Conservation (phyloP, 2,329 filamentous ascomycete genomes). For the Fusarium nelsonii region DNA sequence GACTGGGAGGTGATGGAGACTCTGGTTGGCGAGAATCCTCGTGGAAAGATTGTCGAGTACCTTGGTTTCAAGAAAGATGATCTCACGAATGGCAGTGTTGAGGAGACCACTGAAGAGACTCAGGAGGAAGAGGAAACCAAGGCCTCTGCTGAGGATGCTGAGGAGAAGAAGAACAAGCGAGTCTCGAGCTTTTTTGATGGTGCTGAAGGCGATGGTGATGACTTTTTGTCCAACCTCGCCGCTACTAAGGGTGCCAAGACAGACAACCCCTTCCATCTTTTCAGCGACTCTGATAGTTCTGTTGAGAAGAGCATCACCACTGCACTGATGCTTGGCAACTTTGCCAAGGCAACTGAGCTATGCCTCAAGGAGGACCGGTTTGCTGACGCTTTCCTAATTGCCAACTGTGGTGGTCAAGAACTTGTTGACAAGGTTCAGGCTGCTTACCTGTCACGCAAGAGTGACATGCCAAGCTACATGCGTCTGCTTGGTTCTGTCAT, state of each 20-base stretch:
- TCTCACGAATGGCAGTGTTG: slow-evolving; percentile 62
- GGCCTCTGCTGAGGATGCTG: slow-evolving; percentile 48
- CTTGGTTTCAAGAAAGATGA: slow-evolving; percentile 84
- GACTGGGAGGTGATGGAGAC: slow-evolving; percentile 97
- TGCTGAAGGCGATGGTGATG: slow-evolving; percentile 75
- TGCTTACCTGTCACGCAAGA: slow-evolving; percentile 87
- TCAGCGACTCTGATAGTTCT: slow-evolving; percentile 83
- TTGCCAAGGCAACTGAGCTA: slow-evolving; percentile 88
- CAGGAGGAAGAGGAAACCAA: slow-evolving; percentile 42
- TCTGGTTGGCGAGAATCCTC: slow-evolving; percentile 85
- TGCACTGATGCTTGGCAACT: slow-evolving; percentile 89
- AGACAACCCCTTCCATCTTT: slow-evolving; percentile 92
- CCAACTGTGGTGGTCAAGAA: slow-evolving; percentile 93
- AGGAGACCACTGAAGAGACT: slow-evolving; percentile 44
- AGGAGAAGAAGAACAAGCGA: slow-evolving; percentile 67
- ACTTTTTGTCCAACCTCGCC: slow-evolving; percentile 86
- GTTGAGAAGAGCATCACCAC: slow-evolving; percentile 89
- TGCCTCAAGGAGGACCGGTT: slow-evolving; percentile 90
- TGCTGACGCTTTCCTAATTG: slow-evolving; percentile 97
- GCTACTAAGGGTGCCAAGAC: slow-evolving; percentile 93
- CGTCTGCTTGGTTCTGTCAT: slow-evolving; percentile 92
- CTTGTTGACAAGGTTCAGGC: slow-evolving; percentile 94
- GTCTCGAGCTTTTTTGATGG: slow-evolving; percentile 86
- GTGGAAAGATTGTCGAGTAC: slow-evolving; percentile 86
- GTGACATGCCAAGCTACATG: slow-evolving; percentile 88